phyloP scores from a whole-genome alignment of 1,284 basidiomycete genomes.

The Sphagnurus paluster region DNA sequence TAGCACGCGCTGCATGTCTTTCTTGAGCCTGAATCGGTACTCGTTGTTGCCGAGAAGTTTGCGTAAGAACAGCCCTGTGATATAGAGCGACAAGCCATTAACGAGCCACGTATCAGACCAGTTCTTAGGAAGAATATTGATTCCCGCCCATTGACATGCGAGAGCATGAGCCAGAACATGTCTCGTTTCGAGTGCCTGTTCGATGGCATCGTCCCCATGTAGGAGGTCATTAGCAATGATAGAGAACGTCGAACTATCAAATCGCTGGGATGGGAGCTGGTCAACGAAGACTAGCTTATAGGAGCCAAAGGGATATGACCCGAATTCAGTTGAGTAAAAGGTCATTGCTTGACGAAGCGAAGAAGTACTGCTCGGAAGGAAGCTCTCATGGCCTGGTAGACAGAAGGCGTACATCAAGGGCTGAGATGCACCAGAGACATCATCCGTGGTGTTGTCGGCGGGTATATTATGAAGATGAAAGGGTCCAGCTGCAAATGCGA shows the following conservation, averaged over 20 bases:
- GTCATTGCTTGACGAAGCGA: constrained; percentile 89
- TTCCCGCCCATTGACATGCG: constrained; percentile 95
- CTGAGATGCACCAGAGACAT: constrained; percentile 68
- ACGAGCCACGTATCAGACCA: constrained; percentile 97
- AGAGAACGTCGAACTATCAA: constrained; percentile 85
- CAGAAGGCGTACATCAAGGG: constrained; percentile 94
- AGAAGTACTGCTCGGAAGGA: constrained; percentile 68
- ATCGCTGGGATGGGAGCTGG: constrained; percentile 76
- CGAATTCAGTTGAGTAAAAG: constrained; percentile 90
- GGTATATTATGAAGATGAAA: constrained; percentile 83
- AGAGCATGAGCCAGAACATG: constrained; percentile 86
- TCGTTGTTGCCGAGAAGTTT: constrained; percentile 96
- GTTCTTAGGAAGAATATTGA: constrained; percentile 95
- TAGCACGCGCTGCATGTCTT: constrained; percentile 94
- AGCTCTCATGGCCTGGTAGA: constrained; percentile 82
- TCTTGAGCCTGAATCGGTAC: constrained; percentile 93
- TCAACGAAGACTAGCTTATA: constrained; percentile 98
- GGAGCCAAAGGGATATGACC: constrained; percentile 95
- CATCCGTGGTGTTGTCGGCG: constrained; percentile 53
- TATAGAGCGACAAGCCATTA: constrained; percentile 90
- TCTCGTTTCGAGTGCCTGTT: constrained; percentile 91
- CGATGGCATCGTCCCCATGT: constrained; percentile 88
- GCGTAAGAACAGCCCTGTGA: constrained; percentile 87
- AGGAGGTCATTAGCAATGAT: constrained; percentile 84
- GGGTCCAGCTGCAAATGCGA: constrained; percentile 94